These are phyloP conservation scores for Pseudocercospora cruenta DNA, from an alignment of 2,329 filamentous ascomycete genomes.

Conservation along the genomic window DNA sequence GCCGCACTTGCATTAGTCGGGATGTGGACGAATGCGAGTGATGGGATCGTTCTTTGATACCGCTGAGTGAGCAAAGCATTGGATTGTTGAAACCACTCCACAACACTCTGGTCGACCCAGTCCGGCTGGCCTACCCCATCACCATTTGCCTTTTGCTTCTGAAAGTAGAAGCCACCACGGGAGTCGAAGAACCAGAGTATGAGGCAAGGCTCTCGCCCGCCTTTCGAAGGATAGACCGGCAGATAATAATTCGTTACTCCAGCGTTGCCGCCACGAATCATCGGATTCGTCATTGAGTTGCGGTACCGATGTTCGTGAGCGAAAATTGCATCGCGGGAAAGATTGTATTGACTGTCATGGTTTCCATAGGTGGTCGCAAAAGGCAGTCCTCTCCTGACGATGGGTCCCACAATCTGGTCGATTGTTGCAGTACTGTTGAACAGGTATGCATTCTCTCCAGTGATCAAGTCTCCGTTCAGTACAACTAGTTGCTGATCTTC, in stretches of 20 bases:
- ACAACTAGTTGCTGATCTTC: constrained; percentile 66
- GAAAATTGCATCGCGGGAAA: constrained; percentile 53
- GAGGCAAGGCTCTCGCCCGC: constrained; percentile 47
- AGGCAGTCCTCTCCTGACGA: constrained; percentile 58
- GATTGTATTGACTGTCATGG: constrained; percentile 66
- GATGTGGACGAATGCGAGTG: constrained; percentile 61
- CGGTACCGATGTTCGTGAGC: constrained; percentile 44
- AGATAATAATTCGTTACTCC: constrained; percentile 61
- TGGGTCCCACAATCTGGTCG: constrained; percentile 61
- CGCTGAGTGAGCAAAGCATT: constrained; percentile 18
- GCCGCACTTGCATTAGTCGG: constrained; percentile 49
- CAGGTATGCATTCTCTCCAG: constrained; percentile 64
- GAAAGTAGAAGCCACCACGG: constrained; percentile 58
- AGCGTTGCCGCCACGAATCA: constrained; percentile 43
- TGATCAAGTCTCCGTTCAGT: constrained; percentile 72
- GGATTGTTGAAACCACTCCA: constrained; percentile 51
- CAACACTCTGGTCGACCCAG: constrained; percentile 51
- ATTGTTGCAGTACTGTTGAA: constrained; percentile 62
- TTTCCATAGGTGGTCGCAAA: constrained; percentile 75
- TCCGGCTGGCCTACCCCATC: constrained; percentile 41
- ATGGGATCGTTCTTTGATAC: constrained; percentile 45
- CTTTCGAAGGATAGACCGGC: constrained; percentile 50
- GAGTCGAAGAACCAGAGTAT: constrained; percentile 76
- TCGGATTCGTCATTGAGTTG: constrained; percentile 48
- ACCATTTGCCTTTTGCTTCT: constrained; percentile 43